These are phyloP conservation scores for Beauveria varroae DNA, from an alignment of 2,329 filamentous ascomycete species.

Conservation along the genomic window DNA sequence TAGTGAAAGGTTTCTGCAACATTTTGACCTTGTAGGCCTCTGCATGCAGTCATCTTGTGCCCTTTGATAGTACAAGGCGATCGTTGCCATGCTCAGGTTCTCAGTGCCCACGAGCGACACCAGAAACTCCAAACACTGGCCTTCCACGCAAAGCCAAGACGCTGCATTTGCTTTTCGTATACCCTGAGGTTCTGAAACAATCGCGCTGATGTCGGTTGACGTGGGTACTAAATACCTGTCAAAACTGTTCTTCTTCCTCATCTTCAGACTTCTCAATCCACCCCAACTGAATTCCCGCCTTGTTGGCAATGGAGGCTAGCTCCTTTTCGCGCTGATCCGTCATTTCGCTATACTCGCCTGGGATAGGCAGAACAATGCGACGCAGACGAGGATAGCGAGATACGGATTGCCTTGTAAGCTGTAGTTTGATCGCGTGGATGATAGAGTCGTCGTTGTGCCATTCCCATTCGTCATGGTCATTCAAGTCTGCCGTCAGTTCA, in stretches of 20 bases:
- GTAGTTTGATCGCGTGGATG: not conserved
- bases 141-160: no score
- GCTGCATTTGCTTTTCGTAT: no score
- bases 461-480: not conserved
- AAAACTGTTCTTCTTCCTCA: not conserved
- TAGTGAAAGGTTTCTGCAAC: no score
- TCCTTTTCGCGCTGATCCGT: not conserved
- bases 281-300: not conserved
- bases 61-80: no score
- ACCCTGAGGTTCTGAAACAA: no score
- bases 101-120: no score
- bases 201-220: not conserved
- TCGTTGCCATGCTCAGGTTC: no score
- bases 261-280: not conserved
- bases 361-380: not conserved
- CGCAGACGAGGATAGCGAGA: not conserved
- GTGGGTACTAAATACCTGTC: not conserved
- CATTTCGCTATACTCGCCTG: not conserved
- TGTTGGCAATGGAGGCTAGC: not conserved
- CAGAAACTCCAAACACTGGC: no score
- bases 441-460: not conserved
- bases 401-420: not conserved
- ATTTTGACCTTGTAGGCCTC: no score
- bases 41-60: no score
- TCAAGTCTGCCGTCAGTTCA: not conserved